Evolutionary conservation across 345 rosid genomes (phyloP), one percentile per base, ranked within the genome.

Genomic region (Lepidium didymum): DNA sequence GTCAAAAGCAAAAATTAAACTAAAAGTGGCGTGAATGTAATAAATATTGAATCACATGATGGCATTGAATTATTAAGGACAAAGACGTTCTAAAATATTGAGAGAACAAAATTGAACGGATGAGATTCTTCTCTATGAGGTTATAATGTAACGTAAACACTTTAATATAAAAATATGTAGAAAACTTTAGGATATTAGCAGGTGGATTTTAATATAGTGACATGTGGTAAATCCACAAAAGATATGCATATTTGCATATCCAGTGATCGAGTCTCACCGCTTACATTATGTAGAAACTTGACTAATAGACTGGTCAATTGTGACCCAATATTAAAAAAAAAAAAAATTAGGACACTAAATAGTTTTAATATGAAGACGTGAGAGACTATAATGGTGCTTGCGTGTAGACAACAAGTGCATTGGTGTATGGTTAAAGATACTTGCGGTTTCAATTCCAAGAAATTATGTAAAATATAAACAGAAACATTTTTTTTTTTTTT

Each of bases 21-120:
- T 40, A 64, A 57, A 47, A 10, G 18, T 56, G 63, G 59, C 46
- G 66, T 64, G 41, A 49, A 29, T 47, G 70, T 64, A 62, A 54
- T 44, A 54, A 44, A 64, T 47, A 13, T 55, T 45, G 14, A 10
- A 56, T 47, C 76, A 72, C 70, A 72, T 72, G 76, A 64, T 64
- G 43, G 7, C 70, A 56, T 37, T 72, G 51, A 64, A 64, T 64
- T 37, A 38, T 56, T 3, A 12, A 45, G 44, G 70, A 64, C 64
- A 64, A 64, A 54, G 63, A 45, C 50, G 49, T 55, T 36, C 4
- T 6, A 53, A 37, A 27, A 8, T 36, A 37, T 13, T 4, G 40
- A 63, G 16, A 25, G 25, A 8, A 37, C 11, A 13, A 62, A 25
- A 64, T 64, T 43, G 13, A 31, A 64, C 70, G 64, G 70, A 18